Base-by-base conservation (phyloP, 2,329 filamentous ascomycete species). In the Fonsecaea nubica region DNA sequence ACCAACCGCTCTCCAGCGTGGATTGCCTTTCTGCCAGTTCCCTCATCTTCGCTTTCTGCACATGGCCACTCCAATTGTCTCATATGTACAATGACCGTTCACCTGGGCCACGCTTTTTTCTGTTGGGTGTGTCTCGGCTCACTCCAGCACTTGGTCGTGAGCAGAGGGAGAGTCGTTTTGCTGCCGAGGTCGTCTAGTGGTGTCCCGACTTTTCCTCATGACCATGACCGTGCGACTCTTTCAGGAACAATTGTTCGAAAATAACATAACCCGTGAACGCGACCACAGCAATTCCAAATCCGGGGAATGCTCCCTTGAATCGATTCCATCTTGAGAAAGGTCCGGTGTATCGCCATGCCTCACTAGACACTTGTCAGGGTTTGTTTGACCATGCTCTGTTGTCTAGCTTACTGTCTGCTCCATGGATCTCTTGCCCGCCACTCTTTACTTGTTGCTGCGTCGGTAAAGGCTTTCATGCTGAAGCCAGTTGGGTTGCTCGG, bases 271-370 rank as follows among this genome's bases (percentile, higher is more conserved):
- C 89, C 58, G 90, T 88, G 79, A 99, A 99, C 54, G 94, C 93
- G 67, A 95, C 93, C 4, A 91, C 91, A 36, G 93, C 95, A 74
- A 94, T 96, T 71, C 95, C 95, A 74, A 99, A 85, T 68, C 95
- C 95, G 42, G 95, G 95, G 78, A 99, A 92, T 71, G 88, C 84
- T 75, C 86, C 84, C 83, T 90, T 93, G 84, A 97, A 95, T 74
- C 95, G 90, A 83, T 97, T 96, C 82, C 85, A 91, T 74, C 94
- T 88, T 72, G 89, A 90, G 84, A 97, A 98, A 62, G 87, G 89
- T 70, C 94, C 95, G 40, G 86, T 89, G 84, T 97, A 97, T 80
- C 95, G 87, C 95, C 95, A 99, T 77, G 91, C 87, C 84, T 99
- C 95, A 77, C 95, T 99, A 78, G 71, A 42, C 33, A 1, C 12